phyloP scores from a whole-genome alignment of 2,329 filamentous ascomycete species.

The Diaporthe ampelina region DNA sequence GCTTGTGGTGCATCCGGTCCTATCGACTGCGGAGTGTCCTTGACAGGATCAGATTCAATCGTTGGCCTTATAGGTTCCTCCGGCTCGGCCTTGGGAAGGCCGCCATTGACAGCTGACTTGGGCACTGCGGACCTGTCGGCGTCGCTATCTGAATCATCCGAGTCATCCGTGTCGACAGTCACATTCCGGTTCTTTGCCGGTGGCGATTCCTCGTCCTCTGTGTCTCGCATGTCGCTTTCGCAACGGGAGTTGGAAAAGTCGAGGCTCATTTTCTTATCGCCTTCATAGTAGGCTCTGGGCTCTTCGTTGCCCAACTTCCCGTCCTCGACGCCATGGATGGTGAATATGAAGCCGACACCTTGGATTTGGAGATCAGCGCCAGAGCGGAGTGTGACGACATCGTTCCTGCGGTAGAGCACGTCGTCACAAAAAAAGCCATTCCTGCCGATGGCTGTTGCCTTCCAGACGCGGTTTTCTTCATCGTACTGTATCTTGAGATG shows the following conservation, averaged over 20 bases:
- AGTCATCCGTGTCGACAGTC: constrained; percentile 45
- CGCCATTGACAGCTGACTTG: constrained; percentile 46
- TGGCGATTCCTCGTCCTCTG: constrained; percentile 57
- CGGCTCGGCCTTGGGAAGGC: constrained; percentile 47
- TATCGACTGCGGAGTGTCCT: constrained; percentile 46
- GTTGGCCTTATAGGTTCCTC: constrained; percentile 50
- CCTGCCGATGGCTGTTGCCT: constrained; percentile 71
- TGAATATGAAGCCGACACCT: constrained; percentile 76
- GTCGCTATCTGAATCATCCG: constrained; percentile 47
- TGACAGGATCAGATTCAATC: constrained; percentile 49
- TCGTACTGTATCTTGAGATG: constrained; percentile 83
- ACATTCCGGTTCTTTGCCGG: constrained; percentile 49
- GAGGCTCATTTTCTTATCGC: constrained; percentile 80
- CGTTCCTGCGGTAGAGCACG: constrained; percentile 64
- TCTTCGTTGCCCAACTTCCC: constrained; percentile 71
- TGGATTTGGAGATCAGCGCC: constrained; percentile 80
- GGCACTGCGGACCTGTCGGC: constrained; percentile 20
- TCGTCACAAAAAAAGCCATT: constrained; percentile 81
- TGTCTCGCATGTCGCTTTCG: constrained; percentile 66
- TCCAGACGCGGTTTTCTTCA: constrained; percentile 72
- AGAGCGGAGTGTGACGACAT: constrained; percentile 71
- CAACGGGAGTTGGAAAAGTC: constrained; percentile 76
- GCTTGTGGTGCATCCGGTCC: constrained; percentile 50
- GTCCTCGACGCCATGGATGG: constrained; percentile 73
- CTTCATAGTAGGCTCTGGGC: constrained; percentile 65